Base-by-base conservation (phyloP, 2,329 filamentous ascomycete genomes). In the Alternaria angustiovoidea region DNA sequence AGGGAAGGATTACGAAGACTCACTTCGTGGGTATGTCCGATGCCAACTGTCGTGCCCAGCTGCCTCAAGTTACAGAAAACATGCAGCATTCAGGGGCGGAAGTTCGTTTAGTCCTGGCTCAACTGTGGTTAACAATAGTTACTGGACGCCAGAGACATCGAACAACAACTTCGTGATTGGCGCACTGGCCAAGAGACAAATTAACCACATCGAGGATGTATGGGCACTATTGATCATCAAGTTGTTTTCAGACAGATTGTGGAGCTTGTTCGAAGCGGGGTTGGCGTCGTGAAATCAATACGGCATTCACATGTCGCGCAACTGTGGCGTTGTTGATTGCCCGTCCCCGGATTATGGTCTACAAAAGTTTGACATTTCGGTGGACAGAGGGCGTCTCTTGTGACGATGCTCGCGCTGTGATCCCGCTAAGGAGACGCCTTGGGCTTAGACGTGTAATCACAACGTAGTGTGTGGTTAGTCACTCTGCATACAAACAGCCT, bases 301-400 rank as follows among this genome's bases (percentile, higher is more conserved):
- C 62, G 58, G 67, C 59, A 73, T 67, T 48, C 44, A 57, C 51
- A 72, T 74, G 69, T 69, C 70, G 75, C 76, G 69, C 49, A 55
- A 78, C 75, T 63, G 70, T 78, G 76, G 75, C 75, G 72, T 61
- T 69, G 60, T 66, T 69, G 66, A 66, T 67, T 70, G 61, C 60
- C 54, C 64, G 51, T 67, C 63, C 66, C 67, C 64, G 59, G 62
- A 68, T 61, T 64, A 57, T 67, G 62, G 62, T 54, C 43, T 70
- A 59, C 56, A 64, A 56, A 38, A 51, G 62, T 61, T 65, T 65
- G 65, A 71, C 65, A 64, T 65, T 66, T 59, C 53, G 58, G 32
- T 49, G 60, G 54, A 63, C 57, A 51, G 70, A 62, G 59, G 63
- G 62, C 59, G 59, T 58, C 64, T 59, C 54, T 71, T 67, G 68